Base-by-base conservation (phyloP, 2,329 filamentous ascomycete genomes). In the Aureobasidium sp. region DNA sequence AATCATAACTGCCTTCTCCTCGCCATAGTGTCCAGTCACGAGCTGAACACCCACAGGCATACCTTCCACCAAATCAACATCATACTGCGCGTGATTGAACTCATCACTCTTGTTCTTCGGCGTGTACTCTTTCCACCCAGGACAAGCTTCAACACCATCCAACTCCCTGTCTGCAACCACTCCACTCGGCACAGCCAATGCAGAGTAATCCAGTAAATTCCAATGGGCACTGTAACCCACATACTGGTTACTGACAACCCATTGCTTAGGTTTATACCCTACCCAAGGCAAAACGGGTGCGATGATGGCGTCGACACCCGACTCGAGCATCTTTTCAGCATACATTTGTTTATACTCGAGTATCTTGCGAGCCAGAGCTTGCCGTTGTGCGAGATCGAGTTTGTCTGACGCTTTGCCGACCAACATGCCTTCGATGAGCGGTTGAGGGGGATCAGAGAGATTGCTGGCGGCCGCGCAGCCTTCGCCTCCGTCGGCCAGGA, bases 221-320 rank as follows among this genome's bases (percentile, higher is more conserved):
- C 55, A 62, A 27, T 53, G 80, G 0, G 79, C 74, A 0, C 84
- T 87, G 65, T 89, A 89, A 1, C 79, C 79, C 84, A 84, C 89
- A 64, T 82, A 82, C 38, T 71, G 75, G 68, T 86, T 67, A 62
- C 75, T 71, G 64, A 82, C 70, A 63, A 84, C 77, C 53, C 53
- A 57, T 27, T 57, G 53, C 40, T 46, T 57, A 13, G 53, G 53
- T 63, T 80, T 71, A 3, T 77, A 81, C n/a, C 82, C 82, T 2
- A 75, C 74, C 1, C 80, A 78, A 1, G 83, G 81, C 0, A 79
- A 80, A 0, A 77, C 80, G 0, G 85, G 85, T 60, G 80, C 84
- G 0, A 88, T 73, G 35, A 88, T 80, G 0, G 84, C 81, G 68
- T 89, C 85, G 9, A 86, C 77, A 2, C 74, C 72, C 60, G 80